Evolutionary conservation across 2,329 filamentous ascomycete genomes (phyloP), one percentile per base, ranked within the genome.

Genomic region (Blastomyces silverae): DNA sequence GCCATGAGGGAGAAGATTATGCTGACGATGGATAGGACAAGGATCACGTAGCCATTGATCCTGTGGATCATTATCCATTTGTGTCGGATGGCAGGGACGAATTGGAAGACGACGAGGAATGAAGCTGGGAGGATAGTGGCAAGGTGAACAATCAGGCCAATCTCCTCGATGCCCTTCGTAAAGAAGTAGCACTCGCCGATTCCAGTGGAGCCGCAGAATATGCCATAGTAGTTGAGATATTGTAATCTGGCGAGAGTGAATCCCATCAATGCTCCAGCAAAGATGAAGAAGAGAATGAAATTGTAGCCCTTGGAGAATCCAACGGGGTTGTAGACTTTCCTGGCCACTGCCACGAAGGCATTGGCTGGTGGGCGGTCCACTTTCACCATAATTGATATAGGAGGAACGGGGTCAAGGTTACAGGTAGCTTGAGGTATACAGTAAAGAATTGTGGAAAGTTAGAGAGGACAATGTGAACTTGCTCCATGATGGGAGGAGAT

Each of bases 271-370:
- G 75, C 75, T 2, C 81, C 81, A 56, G 71, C 74, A 62, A 83
- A 79, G 61, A 84, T 73, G 66, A 81, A 66, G 57, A 73, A 87
- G 2, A 87, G 75, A 48, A 76, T 67, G 68, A 87, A 85, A 71
- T 85, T 87, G 77, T 85, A 85, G 46, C 77, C 78, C 69, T 82
- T 83, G 1, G 75, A 72, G 74, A 87, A 87, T 60, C 85, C 85
- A 31, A 86, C 65, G 2, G 34, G 55, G 17, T 57, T 64, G 55
- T 64, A 64, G 15, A 64, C n/a, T 64, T 64, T 64, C 39, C 55
- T 31, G 22, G 50, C 62, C 7, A 22, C 25, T 46, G 53, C 42
- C 25, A 64, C 62, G 28, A 64, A 64, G 28, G 46, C 58, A 61
- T 64, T 61, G 56, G 57, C 63, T 6, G 58, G 53, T 57, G 55